These are phyloP conservation scores for Leishmania tropica DNA, from an alignment of 208 protist genomes.

Conservation along the genomic window DNA sequence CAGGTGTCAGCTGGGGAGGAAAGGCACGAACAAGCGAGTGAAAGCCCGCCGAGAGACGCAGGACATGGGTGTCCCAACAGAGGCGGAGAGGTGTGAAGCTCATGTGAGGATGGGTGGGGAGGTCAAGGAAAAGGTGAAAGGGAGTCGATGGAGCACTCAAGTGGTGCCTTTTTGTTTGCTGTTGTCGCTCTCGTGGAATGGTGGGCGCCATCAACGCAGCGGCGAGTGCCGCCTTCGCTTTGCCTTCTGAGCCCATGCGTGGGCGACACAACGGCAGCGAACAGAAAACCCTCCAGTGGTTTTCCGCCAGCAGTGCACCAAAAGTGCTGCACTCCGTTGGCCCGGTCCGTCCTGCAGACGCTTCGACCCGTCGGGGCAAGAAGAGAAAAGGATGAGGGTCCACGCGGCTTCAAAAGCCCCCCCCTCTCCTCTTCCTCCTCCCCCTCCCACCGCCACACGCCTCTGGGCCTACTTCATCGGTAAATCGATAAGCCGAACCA, in stretches of 20 bases:
- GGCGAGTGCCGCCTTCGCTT: neutral
- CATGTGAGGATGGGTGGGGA: neutral
- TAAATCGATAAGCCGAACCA: conserved; percentile 10
- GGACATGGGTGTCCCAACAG: neutral
- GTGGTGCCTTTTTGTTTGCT: neutral
- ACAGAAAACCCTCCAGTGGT: neutral
- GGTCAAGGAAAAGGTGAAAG: neutral
- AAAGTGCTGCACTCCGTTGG: neutral
- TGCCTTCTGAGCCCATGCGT: neutral
- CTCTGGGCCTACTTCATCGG: neutral
- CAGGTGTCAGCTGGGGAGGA: neutral
- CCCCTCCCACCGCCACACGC: neutral
- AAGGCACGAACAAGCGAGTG: neutral
- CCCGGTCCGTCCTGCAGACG: neutral
- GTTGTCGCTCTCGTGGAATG: neutral
- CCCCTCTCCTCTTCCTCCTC: too few relatives aligned
- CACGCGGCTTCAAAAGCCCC: neutral
- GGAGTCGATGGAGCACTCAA: neutral
- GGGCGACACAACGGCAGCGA: neutral
- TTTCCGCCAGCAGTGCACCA: neutral
- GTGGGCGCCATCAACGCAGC: neutral
- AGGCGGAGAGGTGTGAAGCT: neutral
- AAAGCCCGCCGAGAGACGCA: neutral
- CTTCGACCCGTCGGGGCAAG: neutral
- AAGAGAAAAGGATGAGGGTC: neutral